phyloP scores from a whole-genome alignment of 1,139 yeast genomes.

The Diutina sp. region DNA sequence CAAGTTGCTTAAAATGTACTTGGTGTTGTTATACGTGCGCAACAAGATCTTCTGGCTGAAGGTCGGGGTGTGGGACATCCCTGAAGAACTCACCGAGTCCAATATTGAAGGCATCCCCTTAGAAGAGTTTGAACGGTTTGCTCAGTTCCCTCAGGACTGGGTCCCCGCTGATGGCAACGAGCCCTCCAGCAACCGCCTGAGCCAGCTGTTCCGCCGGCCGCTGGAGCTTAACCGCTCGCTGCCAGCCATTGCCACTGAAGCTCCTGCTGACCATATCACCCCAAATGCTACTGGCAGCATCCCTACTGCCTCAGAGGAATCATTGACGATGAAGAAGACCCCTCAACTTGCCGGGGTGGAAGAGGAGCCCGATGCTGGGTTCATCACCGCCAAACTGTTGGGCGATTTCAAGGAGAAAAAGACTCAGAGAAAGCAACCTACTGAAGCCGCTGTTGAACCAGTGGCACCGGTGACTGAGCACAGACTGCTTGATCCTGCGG shows the following conservation, averaged over 20 bases:
- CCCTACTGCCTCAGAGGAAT: neutral
- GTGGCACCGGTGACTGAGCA: neutral
- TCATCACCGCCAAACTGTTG: neutral
- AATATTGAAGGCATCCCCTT: conserved; percentile 1
- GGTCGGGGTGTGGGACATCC: conserved; percentile 52
- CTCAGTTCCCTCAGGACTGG: neutral
- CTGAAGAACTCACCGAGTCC: conserved; percentile 16
- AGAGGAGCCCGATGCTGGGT: neutral
- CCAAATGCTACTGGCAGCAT: neutral
- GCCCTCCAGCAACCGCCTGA: neutral
- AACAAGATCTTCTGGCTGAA: conserved; percentile 69
- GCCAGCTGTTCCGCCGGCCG: neutral
- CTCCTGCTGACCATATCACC: neutral
- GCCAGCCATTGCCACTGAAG: neutral
- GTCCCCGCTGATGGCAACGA: neutral
- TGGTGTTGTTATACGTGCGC: conserved; percentile 18
- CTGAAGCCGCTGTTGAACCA: neutral
- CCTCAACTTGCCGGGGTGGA: neutral
- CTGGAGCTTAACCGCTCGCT: neutral
- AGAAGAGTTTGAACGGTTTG: conserved; percentile 2
- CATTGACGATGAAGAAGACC: neutral
- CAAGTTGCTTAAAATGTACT: conserved; percentile 12
- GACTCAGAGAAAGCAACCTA: neutral
- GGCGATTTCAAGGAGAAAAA: neutral
- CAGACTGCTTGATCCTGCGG: neutral